Percentiles rank a stretch among this genome's conserved stretches.
Evolutionary conservation across 495 filamentous ascomycete genomes (phyloP).

Genomic region (Endocarpon pusillum): DNA sequence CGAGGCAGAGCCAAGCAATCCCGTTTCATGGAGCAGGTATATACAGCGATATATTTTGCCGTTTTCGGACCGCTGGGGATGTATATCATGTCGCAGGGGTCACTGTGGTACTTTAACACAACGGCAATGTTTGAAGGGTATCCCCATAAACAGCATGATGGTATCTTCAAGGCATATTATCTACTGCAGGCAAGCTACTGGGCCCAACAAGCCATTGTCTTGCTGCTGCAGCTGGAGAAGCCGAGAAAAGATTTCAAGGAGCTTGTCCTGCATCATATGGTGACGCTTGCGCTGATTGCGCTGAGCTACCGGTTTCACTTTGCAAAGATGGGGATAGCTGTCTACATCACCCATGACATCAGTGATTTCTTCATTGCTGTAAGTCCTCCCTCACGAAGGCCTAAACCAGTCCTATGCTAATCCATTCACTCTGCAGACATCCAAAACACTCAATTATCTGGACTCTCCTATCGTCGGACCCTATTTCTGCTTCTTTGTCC

Average conservation of each 20-base stretch:
- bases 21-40: slow-evolving; percentile 94
- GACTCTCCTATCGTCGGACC: slow-evolving; percentile 58
- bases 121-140: slow-evolving; percentile 79
- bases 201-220: slow-evolving; percentile 86
- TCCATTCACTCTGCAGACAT: slow-evolving; percentile 38
- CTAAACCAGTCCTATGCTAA: neutral
- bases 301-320: slow-evolving; percentile 96
- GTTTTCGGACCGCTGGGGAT: slow-evolving; percentile 74
- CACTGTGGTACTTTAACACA: slow-evolving; percentile 98
- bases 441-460: slow-evolving; percentile 87
- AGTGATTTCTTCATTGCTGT: slow-evolving; percentile 95
- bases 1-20: slow-evolving; percentile 61
- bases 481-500: slow-evolving; percentile 73
- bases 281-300: slow-evolving; percentile 73
- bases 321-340: slow-evolving; percentile 90
- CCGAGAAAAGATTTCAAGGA: slow-evolving; percentile 93
- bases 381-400: slow-evolving; percentile 20
- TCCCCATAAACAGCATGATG: slow-evolving; percentile 75
- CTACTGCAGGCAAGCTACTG: slow-evolving; percentile 91
- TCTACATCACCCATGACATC: slow-evolving; percentile 94
- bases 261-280: slow-evolving; percentile 84
- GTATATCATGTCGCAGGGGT: slow-evolving; percentile 79
- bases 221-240: slow-evolving; percentile 81
- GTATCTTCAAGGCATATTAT: slow-evolving; percentile 91
- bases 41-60: slow-evolving; percentile 90